Evolutionary conservation across 768 basidiomycete species (phyloP).

Genomic region (Hydnomerulius pinastri): DNA sequence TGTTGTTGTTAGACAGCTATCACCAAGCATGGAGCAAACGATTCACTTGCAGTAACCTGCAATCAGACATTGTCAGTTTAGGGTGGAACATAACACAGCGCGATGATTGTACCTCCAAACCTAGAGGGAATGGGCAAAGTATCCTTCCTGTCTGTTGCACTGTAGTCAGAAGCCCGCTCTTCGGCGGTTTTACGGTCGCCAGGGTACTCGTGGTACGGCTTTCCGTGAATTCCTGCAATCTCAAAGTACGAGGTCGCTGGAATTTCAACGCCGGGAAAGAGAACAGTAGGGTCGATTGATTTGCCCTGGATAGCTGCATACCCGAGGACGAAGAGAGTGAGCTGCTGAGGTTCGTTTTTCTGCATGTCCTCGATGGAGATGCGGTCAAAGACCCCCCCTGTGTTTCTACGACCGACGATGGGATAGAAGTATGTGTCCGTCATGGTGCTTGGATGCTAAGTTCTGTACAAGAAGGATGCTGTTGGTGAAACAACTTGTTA

Average conservation of each 20-base stretch:
- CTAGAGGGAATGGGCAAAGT: conserved; percentile 24
- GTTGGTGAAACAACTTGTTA: too few species aligned
- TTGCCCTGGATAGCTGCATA: not conserved
- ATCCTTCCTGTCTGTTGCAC: conserved; percentile 23
- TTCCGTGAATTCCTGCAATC: conserved; percentile 27
- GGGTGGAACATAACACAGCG: not conserved
- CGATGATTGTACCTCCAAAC: conserved; percentile 23
- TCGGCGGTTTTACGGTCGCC: conserved; percentile 19
- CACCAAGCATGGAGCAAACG: not conserved
- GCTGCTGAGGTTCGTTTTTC: conserved; percentile 13
- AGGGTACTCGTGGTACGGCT: conserved; percentile 24
- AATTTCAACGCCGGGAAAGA: conserved; percentile 7
- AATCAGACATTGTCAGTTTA: not conserved
- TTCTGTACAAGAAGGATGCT: too few species aligned
- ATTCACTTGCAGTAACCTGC: conserved; percentile 30
- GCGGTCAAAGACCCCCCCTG: conserved; percentile 10
- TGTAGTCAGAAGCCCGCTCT: conserved; percentile 21
- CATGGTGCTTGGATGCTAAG: not conserved
- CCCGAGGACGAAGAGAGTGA: conserved; percentile 20
- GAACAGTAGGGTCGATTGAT: conserved; percentile 2
- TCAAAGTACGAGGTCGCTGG: conserved; percentile 20
- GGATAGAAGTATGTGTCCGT: conserved; percentile 12
- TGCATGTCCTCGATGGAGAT: conserved; percentile 10
- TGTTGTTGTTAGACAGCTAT: not conserved
- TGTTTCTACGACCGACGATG: conserved; percentile 13